Percentiles rank a stretch among this genome's conserved stretches.
These are phyloP conservation scores for Magnolia officinalis DNA, from an alignment of 164 flowering plant species.

Conservation along the genomic window DNA sequence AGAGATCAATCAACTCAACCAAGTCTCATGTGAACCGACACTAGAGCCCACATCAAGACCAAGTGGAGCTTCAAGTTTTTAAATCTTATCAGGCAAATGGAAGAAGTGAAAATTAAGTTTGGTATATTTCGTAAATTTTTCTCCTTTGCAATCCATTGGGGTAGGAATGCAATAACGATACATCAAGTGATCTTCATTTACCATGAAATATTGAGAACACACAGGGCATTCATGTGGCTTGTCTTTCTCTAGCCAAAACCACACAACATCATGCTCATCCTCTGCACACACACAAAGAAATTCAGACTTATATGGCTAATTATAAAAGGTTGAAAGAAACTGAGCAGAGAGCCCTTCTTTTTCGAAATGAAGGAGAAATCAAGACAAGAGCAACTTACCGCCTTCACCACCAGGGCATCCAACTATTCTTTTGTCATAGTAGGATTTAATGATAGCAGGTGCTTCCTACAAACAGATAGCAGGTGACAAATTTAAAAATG, in stretches of 20 bases:
- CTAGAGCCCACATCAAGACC: neutral
- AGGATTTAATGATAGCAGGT: constrained; percentile 60
- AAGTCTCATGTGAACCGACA: neutral
- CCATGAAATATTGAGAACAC: constrained; percentile 70
- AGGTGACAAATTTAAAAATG: neutral
- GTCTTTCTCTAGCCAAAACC: constrained; percentile 97
- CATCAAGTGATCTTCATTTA: constrained; percentile 7
- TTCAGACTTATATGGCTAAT: neutral
- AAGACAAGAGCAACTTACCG: constrained; percentile 30
- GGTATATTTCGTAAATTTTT: neutral
- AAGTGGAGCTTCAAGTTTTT: neutral
- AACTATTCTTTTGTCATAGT: constrained; percentile 59
- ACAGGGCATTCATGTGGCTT: constrained; percentile 87
- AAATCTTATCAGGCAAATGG: neutral
- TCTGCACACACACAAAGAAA: constrained; percentile 24
- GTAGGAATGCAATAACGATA: too few species aligned
- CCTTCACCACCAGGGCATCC: constrained; percentile 84
- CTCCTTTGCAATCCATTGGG: neutral
- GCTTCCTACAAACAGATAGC: constrained; percentile 38
- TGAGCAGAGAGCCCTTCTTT: neutral
- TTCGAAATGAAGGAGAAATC: neutral
- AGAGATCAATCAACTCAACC: neutral
- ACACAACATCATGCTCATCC: constrained; percentile 96
- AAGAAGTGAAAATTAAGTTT: neutral
- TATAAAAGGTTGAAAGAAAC: neutral